Evolutionary conservation across 140 eudicot species (phyloP), one percentile per base, ranked within the genome.

Genomic region (Senecio squalidus): DNA sequence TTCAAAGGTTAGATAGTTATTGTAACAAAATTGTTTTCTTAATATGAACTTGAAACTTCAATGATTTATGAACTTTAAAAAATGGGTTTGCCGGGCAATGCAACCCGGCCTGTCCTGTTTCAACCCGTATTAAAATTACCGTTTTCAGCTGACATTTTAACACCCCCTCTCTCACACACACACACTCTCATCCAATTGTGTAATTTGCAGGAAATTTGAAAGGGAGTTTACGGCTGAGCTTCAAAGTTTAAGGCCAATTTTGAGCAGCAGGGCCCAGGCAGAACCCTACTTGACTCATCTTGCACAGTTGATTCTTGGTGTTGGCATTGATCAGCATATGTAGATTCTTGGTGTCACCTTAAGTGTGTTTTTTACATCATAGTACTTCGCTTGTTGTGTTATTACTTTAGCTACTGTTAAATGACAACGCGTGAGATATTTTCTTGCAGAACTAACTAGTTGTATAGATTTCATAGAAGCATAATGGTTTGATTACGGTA

Each of bases 251-350:
- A 84, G 96, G 63, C 98, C 98, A 29, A 83, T 91, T 41, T 60
- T 91, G 69, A 86, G 98, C 79, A 91, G 82, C 64, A 78, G 92
- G 72, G 86, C 92, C 4, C 91, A 78, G 43, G 96, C 96, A 55
- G 98, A 86, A 73, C 98, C 98, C 38, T 86, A 91, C 69, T 66
- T 91, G 69, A 91, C 98, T 70, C 98, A 83, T 76, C 96, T 91
- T 52, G 98, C 96, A 20, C 98, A 91, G 80, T 86, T 88, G 94
- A 85, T 91, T 74, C 96, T 91, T 70, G 96, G 98, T 33, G 89
- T 75, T 24, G 94, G 86, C 62, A 73, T 65, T 73, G 96, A 83
- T 58, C 73, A 75, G 58, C 72, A 72, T 57, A 64, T 64, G 72
- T 72, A 44, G 68, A 30, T 20, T 61, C 10, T 43, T 40, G 2